A percentile compares a stretch with the other conserved stretches of the same genome.
These are phyloP conservation scores for Dictyostelium firmibasis DNA, from an alignment of 78 protist species.

Conservation along the genomic window DNA sequence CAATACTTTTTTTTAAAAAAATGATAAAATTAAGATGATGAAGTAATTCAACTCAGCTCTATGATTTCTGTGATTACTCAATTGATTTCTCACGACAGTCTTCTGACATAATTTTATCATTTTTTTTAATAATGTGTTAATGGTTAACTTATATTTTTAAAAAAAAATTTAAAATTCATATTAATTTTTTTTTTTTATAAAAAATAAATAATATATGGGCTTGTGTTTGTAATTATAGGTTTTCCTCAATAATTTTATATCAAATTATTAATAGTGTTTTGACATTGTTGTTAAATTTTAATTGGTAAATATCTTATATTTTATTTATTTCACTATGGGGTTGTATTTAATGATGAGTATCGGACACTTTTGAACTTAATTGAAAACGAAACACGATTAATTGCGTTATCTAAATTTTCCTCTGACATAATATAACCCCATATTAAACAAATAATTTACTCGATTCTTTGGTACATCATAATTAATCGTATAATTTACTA, in stretches of 20 bases:
- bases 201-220: not conserved
- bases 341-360: slow-evolving; percentile 10
- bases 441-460: not conserved
- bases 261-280: not conserved
- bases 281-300: not conserved
- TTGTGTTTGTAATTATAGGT: not conserved
- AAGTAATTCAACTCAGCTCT: slow-evolving; percentile 41
- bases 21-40: not conserved
- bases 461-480: not conserved
- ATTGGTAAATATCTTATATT: slow-evolving; percentile 2
- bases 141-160: not conserved
- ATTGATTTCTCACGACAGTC: slow-evolving; percentile 55
- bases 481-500: not conserved
- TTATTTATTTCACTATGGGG: not conserved
- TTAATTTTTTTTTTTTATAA: not conserved
- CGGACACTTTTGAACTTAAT: slow-evolving; percentile 26
- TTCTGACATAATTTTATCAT: slow-evolving; percentile 23
- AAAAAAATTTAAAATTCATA: not conserved
- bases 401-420: slow-evolving; percentile 23
- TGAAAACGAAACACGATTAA: slow-evolving; percentile 16
- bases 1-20: not conserved
- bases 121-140: not conserved
- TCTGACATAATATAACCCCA: not conserved
- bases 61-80: slow-evolving; percentile 8
- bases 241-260: no score